These are phyloP conservation scores for Scopulariopsis brevicaulis DNA, from an alignment of 2,329 filamentous ascomycete genomes.

Conservation along the genomic window DNA sequence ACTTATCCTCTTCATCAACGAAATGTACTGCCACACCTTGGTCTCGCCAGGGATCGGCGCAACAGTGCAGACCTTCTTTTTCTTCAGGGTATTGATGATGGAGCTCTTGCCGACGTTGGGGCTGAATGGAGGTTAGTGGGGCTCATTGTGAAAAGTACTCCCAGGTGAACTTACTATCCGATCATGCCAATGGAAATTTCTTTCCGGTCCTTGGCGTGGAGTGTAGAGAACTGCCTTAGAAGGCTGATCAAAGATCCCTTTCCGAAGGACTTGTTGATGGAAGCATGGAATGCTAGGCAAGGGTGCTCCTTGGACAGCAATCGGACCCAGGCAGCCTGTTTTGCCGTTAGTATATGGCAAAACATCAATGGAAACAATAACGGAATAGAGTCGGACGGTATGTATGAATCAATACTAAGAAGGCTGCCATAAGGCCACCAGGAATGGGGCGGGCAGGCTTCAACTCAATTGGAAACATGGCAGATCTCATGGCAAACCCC, in stretches of 20 bases:
- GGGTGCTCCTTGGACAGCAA: slow-evolving; percentile 82
- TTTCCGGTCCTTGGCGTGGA: slow-evolving; percentile 74
- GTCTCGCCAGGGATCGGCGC: slow-evolving; percentile 85
- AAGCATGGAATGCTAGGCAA: slow-evolving; percentile 88
- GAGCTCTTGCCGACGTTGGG: slow-evolving; percentile 95
- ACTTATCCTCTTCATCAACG: slow-evolving; percentile 79
- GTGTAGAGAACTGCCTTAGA: slow-evolving; percentile 79
- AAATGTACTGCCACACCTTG: slow-evolving; percentile 77
- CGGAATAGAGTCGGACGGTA: slow-evolving; percentile 11
- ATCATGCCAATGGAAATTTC: slow-evolving; percentile 90
- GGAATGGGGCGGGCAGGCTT: slow-evolving; percentile 59
- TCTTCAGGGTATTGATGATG: slow-evolving; percentile 91
- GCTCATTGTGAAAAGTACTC: background rate
- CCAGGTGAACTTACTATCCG: slow-evolving; percentile 17
- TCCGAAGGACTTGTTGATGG: slow-evolving; percentile 90
- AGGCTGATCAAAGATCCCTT: slow-evolving; percentile 91
- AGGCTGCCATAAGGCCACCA: slow-evolving; percentile 54
- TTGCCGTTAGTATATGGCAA: slow-evolving; percentile 10
- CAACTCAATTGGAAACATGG: slow-evolving; percentile 92
- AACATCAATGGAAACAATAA: background rate
- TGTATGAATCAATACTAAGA: slow-evolving; percentile 99
- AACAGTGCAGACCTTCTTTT: slow-evolving; percentile 88
- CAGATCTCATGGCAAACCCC: slow-evolving; percentile 64
- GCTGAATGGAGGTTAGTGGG: slow-evolving; percentile 9
- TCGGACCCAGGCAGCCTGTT: slow-evolving; percentile 88